Evolutionary conservation across 331 rosid genomes (phyloP).

Genomic region (Prunus yedoensis): DNA sequence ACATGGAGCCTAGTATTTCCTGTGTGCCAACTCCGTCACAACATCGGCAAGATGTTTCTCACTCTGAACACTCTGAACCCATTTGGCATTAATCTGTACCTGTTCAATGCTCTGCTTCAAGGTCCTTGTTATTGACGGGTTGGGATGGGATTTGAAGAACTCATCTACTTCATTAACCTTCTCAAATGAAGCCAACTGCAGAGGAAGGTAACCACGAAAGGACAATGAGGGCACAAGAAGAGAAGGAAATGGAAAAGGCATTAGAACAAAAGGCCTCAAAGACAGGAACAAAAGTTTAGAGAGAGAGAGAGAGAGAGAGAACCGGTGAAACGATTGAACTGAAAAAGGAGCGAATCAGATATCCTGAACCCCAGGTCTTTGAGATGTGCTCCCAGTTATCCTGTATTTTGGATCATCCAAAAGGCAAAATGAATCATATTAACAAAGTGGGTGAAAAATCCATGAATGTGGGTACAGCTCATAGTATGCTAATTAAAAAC

Average conservation of each 20-base stretch:
- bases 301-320: not conserved
- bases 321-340: conserved; percentile 74
- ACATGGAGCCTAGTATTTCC: not conserved
- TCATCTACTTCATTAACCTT: conserved; percentile 75
- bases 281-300: not conserved
- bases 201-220: not conserved
- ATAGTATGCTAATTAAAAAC: too few relatives aligned
- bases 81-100: conserved; percentile 61
- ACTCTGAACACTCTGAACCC: conserved; percentile 59
- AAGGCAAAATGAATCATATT: not conserved
- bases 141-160: conserved; percentile 57
- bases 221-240: not conserved
- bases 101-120: conserved; percentile 83
- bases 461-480: not conserved
- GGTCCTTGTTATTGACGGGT: conserved; percentile 64
- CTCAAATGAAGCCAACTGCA: conserved; percentile 80
- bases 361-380: conserved; percentile 71
- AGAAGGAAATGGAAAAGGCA: too few relatives aligned
- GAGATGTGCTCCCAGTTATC: conserved; percentile 64
- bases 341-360: conserved; percentile 55
- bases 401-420: conserved; percentile 34
- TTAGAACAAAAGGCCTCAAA: not conserved
- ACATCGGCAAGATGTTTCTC: conserved; percentile 50
- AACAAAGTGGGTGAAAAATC: not conserved
- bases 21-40: conserved; percentile 45